Evolutionary conservation across 2,329 filamentous ascomycete genomes (phyloP).

Genomic region (Aquanectria penicillioides): DNA sequence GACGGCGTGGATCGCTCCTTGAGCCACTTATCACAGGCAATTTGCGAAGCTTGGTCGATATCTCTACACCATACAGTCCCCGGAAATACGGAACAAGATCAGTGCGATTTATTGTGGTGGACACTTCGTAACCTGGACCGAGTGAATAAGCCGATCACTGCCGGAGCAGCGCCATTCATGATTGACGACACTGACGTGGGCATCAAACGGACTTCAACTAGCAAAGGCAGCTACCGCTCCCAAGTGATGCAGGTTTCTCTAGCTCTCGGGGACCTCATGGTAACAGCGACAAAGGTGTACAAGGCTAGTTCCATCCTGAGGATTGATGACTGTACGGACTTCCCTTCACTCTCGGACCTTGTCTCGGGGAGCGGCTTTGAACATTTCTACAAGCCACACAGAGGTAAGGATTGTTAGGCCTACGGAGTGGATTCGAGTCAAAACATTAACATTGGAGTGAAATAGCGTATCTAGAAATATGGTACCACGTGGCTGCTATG

Average conservation of each 20-base stretch:
- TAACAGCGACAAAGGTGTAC: constrained; percentile 24
- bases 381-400: constrained; percentile 19
- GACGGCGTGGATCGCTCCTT: constrained; percentile 36
- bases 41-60: constrained; percentile 38
- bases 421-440: no score
- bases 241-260: constrained; percentile 15
- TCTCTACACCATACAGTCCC: constrained; percentile 16
- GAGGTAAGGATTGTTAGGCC: background rate
- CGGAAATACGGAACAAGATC: constrained; percentile 12
- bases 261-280: constrained; percentile 20
- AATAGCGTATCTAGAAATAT: constrained; percentile 22
- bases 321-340: constrained; percentile 14
- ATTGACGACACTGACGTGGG: constrained; percentile 22
- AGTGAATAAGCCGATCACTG: constrained; percentile 21
- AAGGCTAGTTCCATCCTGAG: constrained; percentile 19
- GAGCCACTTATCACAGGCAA: constrained; percentile 35
- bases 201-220: constrained; percentile 4
- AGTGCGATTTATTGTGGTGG: constrained; percentile 23
- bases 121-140: constrained; percentile 21
- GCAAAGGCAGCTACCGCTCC: constrained; percentile 12
- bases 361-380: constrained; percentile 12
- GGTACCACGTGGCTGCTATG: constrained; percentile 27
- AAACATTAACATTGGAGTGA: background rate
- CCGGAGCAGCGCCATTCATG: constrained; percentile 23
- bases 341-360: constrained; percentile 15